Evolutionary conservation across 2,329 filamentous ascomycete species (phyloP).

Genomic region (Aspergillus caelatus): DNA sequence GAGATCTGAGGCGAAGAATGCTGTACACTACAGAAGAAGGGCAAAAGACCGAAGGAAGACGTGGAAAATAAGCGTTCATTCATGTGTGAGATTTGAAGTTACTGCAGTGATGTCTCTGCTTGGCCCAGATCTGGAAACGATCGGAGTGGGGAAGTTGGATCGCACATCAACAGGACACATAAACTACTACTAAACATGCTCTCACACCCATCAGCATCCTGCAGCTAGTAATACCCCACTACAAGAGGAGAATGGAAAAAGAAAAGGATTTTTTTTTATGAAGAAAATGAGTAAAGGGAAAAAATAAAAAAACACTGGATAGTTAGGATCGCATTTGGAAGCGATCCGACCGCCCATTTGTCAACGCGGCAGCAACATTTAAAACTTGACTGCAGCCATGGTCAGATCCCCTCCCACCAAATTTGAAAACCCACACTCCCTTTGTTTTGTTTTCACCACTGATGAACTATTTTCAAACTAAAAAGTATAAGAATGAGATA

Average conservation of each 20-base stretch:
- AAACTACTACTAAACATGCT: not conserved
- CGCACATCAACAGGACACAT: conserved; percentile 21
- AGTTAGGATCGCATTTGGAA: conserved; percentile 24
- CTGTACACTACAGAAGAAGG: not conserved
- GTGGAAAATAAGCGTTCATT: not conserved
- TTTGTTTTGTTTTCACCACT: conserved; percentile 3
- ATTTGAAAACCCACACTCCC: not conserved
- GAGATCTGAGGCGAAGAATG: not conserved
- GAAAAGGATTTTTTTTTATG: too few relatives aligned
- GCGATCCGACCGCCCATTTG: conserved; percentile 22
- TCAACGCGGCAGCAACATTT: conserved; percentile 13
- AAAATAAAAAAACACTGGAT: not conserved
- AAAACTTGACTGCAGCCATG: conserved; percentile 21
- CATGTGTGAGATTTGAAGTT: conserved; percentile 1
- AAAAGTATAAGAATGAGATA: not conserved
- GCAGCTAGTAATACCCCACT: conserved; percentile 14
- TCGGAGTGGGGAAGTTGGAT: conserved; percentile 26
- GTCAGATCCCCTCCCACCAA: conserved; percentile 23
- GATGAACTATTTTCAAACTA: not conserved
- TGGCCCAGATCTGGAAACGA: conserved; percentile 28
- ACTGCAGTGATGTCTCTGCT: conserved; percentile 11
- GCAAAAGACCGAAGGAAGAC: not conserved
- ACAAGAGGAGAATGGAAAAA: not conserved
- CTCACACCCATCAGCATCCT: conserved; percentile 13
- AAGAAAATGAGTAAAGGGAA: too few relatives aligned